Evolutionary conservation across 2,329 filamentous ascomycete genomes (phyloP), one percentile per base, ranked within the genome.

Genomic region (Fusarium poae): DNA sequence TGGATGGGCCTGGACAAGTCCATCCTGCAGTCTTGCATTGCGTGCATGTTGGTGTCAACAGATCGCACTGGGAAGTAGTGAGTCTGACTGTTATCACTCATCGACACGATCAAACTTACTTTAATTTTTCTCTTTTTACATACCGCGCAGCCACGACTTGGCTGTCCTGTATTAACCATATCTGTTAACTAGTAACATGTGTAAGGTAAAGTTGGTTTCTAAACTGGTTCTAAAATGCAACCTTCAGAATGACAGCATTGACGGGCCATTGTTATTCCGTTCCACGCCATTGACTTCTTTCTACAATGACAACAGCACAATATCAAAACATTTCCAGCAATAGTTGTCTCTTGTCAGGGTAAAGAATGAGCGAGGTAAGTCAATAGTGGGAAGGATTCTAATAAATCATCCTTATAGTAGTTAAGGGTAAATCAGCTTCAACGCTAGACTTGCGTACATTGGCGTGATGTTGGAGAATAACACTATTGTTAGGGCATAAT

Each of bases 111-210:
- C 5, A 12, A 13, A 13, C n/a, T 39, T 30, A 71, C 71, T 58
- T 71, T 72, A 6, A 71, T 62, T 23, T 72, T 72, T 5, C 71
- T 25, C 20, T 64, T 58, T 49, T 68, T 72, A 15, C 71, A 72
- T 1, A 60, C 65, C 13, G 70, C 50, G 25, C 71, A 72, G 11
- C 48, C 71, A 25, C 59, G 60, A 6, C 71, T 72, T 10, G 68
- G 71, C 16, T 58, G 69, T 12, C 71, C 70, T 4, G 68, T 53
- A 34, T 71, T 71, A 7, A 58, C 68, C 67, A 71, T 72, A 8
- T 2, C n/a, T 29, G 3, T 11, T 15, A 15, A 3, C 11, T 12
- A 21, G 11, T 13, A 11, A 20, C 3, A 6, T 7, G 16, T 48
- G 11, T 34, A 1, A 12, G 29, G 20, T n/a, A 8, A 34, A 23